Base-by-base conservation (phyloP, 2,329 filamentous ascomycete genomes). In the Fusarium duplospermum region DNA sequence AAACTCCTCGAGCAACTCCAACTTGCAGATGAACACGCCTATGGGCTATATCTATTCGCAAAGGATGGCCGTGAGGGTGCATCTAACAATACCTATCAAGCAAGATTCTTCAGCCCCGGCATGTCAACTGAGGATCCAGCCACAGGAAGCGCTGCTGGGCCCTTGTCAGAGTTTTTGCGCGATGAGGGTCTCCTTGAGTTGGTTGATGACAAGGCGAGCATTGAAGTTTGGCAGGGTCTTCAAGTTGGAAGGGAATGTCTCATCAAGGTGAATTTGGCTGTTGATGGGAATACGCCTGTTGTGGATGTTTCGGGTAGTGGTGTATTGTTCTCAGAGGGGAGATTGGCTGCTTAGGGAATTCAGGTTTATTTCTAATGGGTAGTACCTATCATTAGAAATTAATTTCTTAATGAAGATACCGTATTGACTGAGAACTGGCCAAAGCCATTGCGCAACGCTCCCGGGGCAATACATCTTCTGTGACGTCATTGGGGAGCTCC, bases 101-200 rank as follows among this genome's bases (percentile, higher is more conserved):
- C 74, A 5, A 61, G 75, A 14, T 77, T 76, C 66, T 77, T 76
- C 57, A 76, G 69, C 50, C 75, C 72, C 1, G 72, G 72, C 13
- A 77, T 77, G 72, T 67, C 70, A 5, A 60, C 66, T 18, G 75
- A 77, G 38, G 75, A 77, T 35, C 69, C 75, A 6, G 75, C 74
- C 9, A 77, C 75, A 1, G 75, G 75, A 4, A 76, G 75, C 52
- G 75, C 75, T 11, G 75, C 75, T 0, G 75, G 75, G 0, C 75
- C 74, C 10, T 56, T 76, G 13, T 62, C 72, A 1, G 69, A 40
- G 10, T 72, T 75, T 29, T n/a, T 77, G 4, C 45, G 69, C 6
- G n/a, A 67, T 5, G 38, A 67, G 27, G 65, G 65, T 6, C 61
- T 69, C 20, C 50, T 69, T 1, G 38, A 60, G 14, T 22, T 71